phyloP scores from a whole-genome alignment of 176 grass and related monocot species.

The Cymbopogon citratus region DNA sequence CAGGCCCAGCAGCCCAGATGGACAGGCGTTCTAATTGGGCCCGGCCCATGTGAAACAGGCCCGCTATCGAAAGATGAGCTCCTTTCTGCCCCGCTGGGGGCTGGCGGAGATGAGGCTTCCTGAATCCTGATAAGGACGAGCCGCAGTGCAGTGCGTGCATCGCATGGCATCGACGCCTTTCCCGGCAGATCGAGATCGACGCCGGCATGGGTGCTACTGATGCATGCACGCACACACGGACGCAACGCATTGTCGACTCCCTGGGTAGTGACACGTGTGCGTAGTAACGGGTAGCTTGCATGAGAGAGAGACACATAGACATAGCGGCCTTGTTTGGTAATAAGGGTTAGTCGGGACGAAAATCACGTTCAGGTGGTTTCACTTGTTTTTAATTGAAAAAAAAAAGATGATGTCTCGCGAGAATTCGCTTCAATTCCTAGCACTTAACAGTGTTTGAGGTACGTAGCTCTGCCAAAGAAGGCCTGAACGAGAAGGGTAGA shows the following conservation, averaged over 20 bases:
- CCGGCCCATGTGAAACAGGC: background rate
- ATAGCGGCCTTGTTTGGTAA: too few species aligned
- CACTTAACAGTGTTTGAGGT: too few species aligned
- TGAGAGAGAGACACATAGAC: background rate
- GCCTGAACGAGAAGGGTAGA: too few species aligned
- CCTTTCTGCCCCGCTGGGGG: background rate
- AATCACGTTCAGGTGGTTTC: too few species aligned
- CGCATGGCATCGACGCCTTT: background rate
- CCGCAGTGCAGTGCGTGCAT: background rate
- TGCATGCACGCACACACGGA: too few species aligned
- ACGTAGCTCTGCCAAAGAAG: too few species aligned
- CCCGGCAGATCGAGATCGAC: background rate
- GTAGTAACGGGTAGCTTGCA: background rate
- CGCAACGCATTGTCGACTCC: background rate
- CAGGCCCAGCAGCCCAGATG: background rate
- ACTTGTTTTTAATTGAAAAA: too few species aligned
- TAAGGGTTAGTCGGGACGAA: too few species aligned
- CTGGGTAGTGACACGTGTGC: background rate
- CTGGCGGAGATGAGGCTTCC: background rate
- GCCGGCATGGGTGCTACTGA: background rate
- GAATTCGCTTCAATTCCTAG: too few species aligned
- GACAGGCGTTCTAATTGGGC: background rate
- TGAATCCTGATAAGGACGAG: conserved; percentile 6
- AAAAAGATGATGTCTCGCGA: too few species aligned
- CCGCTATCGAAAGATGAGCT: background rate